Percentiles rank a stretch among this genome's conserved stretches.
phyloP scores from a whole-genome alignment of 169 alveolate species.

The Neospora caninum region DNA sequence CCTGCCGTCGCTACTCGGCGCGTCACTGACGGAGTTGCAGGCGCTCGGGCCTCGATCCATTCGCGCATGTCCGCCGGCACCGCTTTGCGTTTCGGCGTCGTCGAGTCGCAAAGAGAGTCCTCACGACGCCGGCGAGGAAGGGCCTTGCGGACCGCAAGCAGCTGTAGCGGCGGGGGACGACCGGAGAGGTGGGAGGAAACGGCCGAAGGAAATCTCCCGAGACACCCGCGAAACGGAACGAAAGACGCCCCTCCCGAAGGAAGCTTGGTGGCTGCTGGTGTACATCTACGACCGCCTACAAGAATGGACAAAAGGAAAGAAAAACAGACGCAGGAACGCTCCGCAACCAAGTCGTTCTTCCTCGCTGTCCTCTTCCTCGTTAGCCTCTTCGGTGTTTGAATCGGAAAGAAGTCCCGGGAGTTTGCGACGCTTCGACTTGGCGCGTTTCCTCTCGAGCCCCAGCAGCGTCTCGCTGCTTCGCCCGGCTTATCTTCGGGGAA shows the following conservation, averaged over 20 bases:
- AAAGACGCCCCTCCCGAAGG: constrained; percentile 56
- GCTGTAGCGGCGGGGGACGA: not conserved
- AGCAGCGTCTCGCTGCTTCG: not conserved
- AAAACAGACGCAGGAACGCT: not conserved
- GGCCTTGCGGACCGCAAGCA: not conserved
- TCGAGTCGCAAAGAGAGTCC: not conserved
- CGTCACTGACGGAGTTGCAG: constrained; percentile 48
- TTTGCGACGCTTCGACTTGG: not conserved
- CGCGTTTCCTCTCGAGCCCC: not conserved
- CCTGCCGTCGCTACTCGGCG: constrained; percentile 58
- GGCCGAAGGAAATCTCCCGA: not conserved
- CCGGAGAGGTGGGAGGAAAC: not conserved
- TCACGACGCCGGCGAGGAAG: not conserved
- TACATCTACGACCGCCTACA: constrained; percentile 27
- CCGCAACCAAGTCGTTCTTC: not conserved
- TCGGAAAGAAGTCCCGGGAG: not conserved
- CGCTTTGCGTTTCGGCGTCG: not conserved
- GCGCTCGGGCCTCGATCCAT: not conserved
- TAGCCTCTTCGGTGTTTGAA: not conserved
- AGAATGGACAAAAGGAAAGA: not conserved
- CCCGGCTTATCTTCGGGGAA: not conserved
- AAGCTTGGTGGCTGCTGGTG: constrained; percentile 66
- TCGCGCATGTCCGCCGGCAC: not conserved
- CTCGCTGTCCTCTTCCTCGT: not conserved
- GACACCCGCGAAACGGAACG: not conserved